Conservation (phyloP, 2,329 filamentous ascomycete genomes). For the Rhinocladiella similis region DNA sequence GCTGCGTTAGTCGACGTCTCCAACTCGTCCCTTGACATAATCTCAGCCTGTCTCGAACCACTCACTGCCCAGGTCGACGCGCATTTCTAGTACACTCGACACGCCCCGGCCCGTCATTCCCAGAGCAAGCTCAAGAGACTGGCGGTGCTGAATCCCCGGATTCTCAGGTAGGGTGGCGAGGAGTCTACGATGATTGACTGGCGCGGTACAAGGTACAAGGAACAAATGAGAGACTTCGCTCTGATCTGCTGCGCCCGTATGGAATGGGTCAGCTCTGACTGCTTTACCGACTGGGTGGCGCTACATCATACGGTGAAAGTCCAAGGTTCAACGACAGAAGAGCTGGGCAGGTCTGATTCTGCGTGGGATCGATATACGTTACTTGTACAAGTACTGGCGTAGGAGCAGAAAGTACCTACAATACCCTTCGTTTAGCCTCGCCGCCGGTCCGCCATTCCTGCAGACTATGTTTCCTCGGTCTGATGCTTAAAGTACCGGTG, state of each 20-base stretch:
- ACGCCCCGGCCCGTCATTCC: slow-evolving; percentile 14
- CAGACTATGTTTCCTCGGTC: slow-evolving; percentile 14
- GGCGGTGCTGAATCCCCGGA: slow-evolving; percentile 13
- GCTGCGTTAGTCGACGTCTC: slow-evolving; percentile 27
- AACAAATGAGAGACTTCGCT: background rate
- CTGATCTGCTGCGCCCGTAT: slow-evolving; percentile 2
- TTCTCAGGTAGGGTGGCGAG: slow-evolving; percentile 7
- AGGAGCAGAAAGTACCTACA: background rate
- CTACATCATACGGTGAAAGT: background rate
- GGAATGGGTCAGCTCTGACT: background rate
- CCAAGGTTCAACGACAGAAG: background rate
- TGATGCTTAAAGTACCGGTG: slow-evolving; percentile 12
- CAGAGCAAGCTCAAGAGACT: slow-evolving; percentile 7
- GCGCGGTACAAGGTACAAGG: background rate
- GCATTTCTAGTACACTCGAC: slow-evolving; percentile 8
- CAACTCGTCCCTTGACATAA: slow-evolving; percentile 20
- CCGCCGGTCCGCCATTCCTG: slow-evolving; percentile 14
- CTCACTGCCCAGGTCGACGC: slow-evolving; percentile 10
- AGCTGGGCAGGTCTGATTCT: too few species aligned
- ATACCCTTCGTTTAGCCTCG: background rate
- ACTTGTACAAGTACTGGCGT: background rate
- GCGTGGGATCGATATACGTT: background rate
- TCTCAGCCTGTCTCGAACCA: slow-evolving; percentile 17
- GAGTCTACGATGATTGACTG: background rate
- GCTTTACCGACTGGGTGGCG: background rate